These are phyloP conservation scores for Zarea fungicola DNA, from an alignment of 2,329 filamentous ascomycete species.

Conservation along the genomic window DNA sequence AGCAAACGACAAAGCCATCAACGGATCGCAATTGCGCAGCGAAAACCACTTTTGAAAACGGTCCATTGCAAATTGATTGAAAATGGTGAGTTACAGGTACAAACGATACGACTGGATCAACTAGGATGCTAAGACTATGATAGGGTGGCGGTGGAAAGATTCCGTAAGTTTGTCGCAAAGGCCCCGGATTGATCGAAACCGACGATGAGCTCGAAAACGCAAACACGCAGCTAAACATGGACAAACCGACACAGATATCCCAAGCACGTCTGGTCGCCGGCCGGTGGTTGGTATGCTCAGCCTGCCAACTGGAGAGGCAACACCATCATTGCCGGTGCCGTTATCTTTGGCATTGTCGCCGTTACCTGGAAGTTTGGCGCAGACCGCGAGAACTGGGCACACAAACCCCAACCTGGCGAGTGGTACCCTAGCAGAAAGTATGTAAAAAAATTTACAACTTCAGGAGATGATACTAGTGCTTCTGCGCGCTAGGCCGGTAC, in stretches of 20 bases:
- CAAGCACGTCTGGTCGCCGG: slow-evolving; percentile 98
- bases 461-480: too few species aligned
- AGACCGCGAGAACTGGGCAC: slow-evolving; percentile 65
- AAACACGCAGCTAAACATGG: slow-evolving; percentile 13
- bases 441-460: too few species aligned
- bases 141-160: slow-evolving; percentile 71
- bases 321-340: slow-evolving; percentile 68
- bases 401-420: slow-evolving; percentile 68
- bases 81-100: slow-evolving; percentile 49
- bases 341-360: slow-evolving; percentile 63
- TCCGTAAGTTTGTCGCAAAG: slow-evolving; percentile 40
- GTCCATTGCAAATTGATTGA: slow-evolving; percentile 35
- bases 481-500: too few species aligned
- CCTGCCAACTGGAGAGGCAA: slow-evolving; percentile 94
- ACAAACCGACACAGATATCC: slow-evolving; percentile 64
- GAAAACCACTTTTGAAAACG: slow-evolving; percentile 18
- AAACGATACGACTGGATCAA: too few species aligned
- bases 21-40: slow-evolving; percentile 28
- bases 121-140: slow-evolving; percentile 37
- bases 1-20: slow-evolving; percentile 15
- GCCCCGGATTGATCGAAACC: neutral
- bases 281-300: slow-evolving; percentile 96
- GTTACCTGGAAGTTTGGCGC: slow-evolving; percentile 69
- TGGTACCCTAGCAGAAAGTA: slow-evolving; percentile 85
- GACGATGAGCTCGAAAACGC: slow-evolving; percentile 19